A percentile compares a stretch with the other conserved stretches of the same genome.
phyloP scores from a whole-genome alignment of 345 rosid species.

The Trapa incisa region DNA sequence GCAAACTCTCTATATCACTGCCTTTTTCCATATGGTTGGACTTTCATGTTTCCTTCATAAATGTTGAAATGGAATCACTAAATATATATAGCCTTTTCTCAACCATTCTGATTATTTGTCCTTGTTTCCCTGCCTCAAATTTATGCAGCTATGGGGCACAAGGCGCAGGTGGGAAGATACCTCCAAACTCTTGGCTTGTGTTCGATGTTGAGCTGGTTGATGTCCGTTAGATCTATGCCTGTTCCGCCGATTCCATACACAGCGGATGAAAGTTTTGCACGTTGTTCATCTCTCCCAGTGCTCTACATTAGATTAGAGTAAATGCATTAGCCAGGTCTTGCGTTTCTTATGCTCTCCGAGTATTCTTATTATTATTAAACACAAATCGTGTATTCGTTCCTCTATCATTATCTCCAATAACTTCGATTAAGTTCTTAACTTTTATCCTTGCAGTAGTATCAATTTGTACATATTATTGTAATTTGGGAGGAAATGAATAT shows the following conservation, averaged over 20 bases:
- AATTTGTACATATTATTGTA: too few species aligned
- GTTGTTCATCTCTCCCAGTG: background rate
- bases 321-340: too few species aligned
- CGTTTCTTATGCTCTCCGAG: too few species aligned
- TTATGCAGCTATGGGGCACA: conserved; percentile 34
- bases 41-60: background rate
- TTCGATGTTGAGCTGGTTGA: conserved; percentile 61
- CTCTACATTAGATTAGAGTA: background rate
- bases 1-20: too few species aligned
- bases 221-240: conserved; percentile 19
- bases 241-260: background rate
- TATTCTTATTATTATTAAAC: too few species aligned
- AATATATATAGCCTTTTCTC: background rate
- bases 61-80: background rate
- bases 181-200: conserved; percentile 60
- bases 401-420: too few species aligned
- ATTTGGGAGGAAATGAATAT: too few species aligned
- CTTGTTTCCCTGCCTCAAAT: background rate
- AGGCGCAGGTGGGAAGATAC: conserved; percentile 38
- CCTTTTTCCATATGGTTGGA: background rate
- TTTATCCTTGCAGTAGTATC: too few species aligned
- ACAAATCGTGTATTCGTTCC: too few species aligned
- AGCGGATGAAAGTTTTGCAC: background rate
- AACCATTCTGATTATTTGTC: background rate
- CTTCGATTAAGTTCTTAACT: too few species aligned